These are phyloP conservation scores for Kwoniella botswanensis DNA, from an alignment of 768 basidiomycete genomes.

Conservation along the genomic window DNA sequence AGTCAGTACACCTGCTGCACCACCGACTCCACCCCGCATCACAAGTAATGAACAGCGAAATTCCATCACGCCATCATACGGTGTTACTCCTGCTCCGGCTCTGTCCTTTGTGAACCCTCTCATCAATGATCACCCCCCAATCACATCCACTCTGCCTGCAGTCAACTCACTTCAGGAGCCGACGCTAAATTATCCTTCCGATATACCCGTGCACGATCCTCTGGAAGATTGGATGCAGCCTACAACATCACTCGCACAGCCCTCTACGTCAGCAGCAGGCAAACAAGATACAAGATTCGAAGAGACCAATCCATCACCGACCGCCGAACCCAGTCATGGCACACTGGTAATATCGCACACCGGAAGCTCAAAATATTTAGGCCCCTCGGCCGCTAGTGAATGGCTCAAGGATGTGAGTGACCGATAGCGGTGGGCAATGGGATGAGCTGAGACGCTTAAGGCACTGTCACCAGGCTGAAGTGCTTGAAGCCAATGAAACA, in stretches of 20 bases:
- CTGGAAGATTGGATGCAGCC: neutral
- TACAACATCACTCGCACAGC: neutral
- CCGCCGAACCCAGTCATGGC: slow-evolving; percentile 27
- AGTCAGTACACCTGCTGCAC: neutral
- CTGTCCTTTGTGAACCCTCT: no score
- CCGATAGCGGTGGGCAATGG: neutral
- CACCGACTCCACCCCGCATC: neutral
- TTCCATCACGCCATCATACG: neutral
- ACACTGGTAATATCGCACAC: slow-evolving; percentile 29
- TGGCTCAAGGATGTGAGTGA: slow-evolving; percentile 38
- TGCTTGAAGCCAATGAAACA: slow-evolving; percentile 5
- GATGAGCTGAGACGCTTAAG: neutral
- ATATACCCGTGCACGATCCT: neutral
- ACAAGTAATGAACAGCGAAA: neutral
- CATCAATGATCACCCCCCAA: neutral
- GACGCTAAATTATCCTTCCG: neutral
- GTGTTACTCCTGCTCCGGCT: no score
- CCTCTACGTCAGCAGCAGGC: neutral
- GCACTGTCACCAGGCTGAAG: slow-evolving; percentile 18
- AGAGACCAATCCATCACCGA: neutral
- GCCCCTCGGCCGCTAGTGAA: slow-evolving; percentile 36
- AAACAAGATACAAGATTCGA: neutral
- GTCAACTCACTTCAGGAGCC: neutral
- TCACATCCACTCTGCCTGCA: neutral
- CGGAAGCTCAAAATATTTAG: slow-evolving; percentile 34